Conservation (phyloP, 805 yeast genomes). For the Zygosaccharomyces rouxii region DNA sequence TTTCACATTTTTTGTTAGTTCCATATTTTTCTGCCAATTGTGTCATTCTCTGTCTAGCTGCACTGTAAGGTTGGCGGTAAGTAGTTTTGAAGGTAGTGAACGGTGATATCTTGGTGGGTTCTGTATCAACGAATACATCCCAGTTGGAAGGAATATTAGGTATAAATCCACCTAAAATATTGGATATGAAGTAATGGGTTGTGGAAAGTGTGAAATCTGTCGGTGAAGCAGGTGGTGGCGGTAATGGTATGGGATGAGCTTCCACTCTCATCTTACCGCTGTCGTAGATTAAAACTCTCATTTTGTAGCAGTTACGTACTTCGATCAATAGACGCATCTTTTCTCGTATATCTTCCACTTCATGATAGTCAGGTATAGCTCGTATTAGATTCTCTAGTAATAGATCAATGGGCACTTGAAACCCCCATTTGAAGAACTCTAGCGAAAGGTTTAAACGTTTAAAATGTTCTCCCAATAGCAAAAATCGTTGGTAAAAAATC, state of each 20-base stretch:
- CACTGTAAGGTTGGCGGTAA: slow-evolving; percentile 54
- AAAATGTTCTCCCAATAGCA: slow-evolving; percentile 60
- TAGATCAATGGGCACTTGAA: slow-evolving; percentile 40
- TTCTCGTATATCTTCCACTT: slow-evolving; percentile 8
- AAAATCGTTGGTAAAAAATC: slow-evolving; percentile 41
- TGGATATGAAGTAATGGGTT: slow-evolving; percentile 28
- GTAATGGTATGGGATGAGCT: slow-evolving; percentile 33
- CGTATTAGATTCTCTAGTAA: slow-evolving; percentile 42
- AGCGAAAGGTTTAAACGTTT: slow-evolving; percentile 54
- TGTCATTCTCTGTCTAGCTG: slow-evolving; percentile 51
- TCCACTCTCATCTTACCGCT: slow-evolving; percentile 38
- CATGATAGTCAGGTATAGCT: slow-evolving; percentile 22
- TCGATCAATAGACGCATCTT: slow-evolving; percentile 24
- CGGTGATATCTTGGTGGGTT: slow-evolving; percentile 54
- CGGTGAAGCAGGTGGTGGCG: slow-evolving; percentile 16
- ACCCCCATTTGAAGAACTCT: slow-evolving; percentile 48
- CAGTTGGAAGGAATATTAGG: slow-evolving; percentile 38
- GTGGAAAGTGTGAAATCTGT: background rate
- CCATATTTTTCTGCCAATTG: slow-evolving; percentile 28
- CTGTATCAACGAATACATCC: slow-evolving; percentile 58
- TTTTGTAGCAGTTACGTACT: slow-evolving; percentile 39
- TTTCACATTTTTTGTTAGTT: slow-evolving; percentile 50
- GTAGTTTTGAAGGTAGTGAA: slow-evolving; percentile 90
- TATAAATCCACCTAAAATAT: slow-evolving; percentile 25
- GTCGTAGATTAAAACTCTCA: slow-evolving; percentile 43